Conservation (phyloP, 768 basidiomycete species). For the Mycena chlorophos region DNA sequence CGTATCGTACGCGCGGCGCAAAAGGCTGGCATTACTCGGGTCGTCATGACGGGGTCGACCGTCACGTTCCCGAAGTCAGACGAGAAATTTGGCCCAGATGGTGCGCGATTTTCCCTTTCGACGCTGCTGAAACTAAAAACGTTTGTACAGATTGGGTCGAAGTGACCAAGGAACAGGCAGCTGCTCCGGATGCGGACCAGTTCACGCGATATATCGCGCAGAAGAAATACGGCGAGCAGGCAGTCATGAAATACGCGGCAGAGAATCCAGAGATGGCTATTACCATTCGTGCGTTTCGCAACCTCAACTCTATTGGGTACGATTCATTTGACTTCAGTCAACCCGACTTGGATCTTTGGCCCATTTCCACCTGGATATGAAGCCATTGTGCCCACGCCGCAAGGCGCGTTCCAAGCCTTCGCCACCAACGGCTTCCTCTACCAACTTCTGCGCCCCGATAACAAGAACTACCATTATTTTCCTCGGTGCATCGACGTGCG, state of each 20-base stretch:
- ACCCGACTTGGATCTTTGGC: slow-evolving; percentile 1
- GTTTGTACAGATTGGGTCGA: slow-evolving; percentile 14
- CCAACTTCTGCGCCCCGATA: slow-evolving; percentile 4
- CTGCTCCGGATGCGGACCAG: slow-evolving; percentile 1
- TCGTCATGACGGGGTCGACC: slow-evolving; percentile 25
- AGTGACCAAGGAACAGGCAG: slow-evolving; percentile 14
- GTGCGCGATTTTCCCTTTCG: slow-evolving; percentile 1
- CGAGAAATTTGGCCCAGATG: slow-evolving; percentile 12
- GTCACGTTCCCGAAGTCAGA: slow-evolving; percentile 13
- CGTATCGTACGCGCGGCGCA: slow-evolving; percentile 28
- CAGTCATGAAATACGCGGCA: slow-evolving; percentile 14
- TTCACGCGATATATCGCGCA: slow-evolving; percentile 7
- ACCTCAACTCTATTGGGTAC: background rate
- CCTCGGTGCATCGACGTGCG: slow-evolving; percentile 15
- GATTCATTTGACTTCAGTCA: background rate
- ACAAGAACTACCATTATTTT: background rate
- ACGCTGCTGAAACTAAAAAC: background rate
- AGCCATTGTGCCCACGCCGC: background rate
- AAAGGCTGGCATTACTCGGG: slow-evolving; percentile 25
- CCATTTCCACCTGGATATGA: slow-evolving; percentile 1
- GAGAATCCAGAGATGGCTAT: slow-evolving; percentile 21
- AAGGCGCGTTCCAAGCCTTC: background rate
- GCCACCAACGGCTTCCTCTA: slow-evolving; percentile 2
- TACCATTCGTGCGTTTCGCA: slow-evolving; percentile 7
- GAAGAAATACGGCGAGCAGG: slow-evolving; percentile 18